Conservation (phyloP, 768 basidiomycete genomes). For the Harrya chromipes region DNA sequence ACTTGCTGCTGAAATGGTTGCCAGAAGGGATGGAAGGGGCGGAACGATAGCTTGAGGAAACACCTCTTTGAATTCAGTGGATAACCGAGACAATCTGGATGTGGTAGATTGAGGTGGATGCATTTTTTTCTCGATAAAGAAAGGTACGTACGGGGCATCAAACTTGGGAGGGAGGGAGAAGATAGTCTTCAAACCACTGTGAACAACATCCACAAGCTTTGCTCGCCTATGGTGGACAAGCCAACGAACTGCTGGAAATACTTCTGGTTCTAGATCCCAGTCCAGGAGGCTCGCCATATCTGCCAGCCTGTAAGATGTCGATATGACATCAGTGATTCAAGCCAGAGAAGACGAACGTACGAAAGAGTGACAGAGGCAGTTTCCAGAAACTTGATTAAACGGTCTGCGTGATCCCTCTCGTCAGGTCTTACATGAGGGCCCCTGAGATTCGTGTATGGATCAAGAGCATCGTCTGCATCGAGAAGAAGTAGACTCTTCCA, state of each 20-base stretch:
- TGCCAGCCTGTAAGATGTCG: conserved; percentile 47
- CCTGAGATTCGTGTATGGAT: conserved; percentile 57
- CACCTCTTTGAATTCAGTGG: conserved; percentile 54
- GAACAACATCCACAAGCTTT: conserved; percentile 84
- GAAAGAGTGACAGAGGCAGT: conserved; percentile 71
- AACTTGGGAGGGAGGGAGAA: conserved; percentile 73
- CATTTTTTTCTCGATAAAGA: neutral
- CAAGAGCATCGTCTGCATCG: conserved; percentile 54
- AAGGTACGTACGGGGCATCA: conserved; percentile 49
- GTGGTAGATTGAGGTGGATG: neutral
- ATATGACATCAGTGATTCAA: neutral
- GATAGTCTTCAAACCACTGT: conserved; percentile 73
- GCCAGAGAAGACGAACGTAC: conserved; percentile 41
- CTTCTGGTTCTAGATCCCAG: conserved; percentile 78
- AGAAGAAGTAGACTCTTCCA: conserved; percentile 90
- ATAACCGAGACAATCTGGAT: conserved; percentile 38
- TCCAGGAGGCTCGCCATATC: conserved; percentile 80
- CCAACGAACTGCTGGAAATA: conserved; percentile 90
- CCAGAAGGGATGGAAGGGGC: conserved; percentile 68
- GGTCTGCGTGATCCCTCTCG: conserved; percentile 65
- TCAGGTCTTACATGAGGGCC: conserved; percentile 60
- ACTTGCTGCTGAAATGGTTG: conserved; percentile 67
- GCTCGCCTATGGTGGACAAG: conserved; percentile 88
- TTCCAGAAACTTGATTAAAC: conserved; percentile 72
- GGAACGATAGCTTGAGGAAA: conserved; percentile 65